phyloP scores from a whole-genome alignment of 2,329 filamentous ascomycete genomes.

The Colletotrichum simmondsii region DNA sequence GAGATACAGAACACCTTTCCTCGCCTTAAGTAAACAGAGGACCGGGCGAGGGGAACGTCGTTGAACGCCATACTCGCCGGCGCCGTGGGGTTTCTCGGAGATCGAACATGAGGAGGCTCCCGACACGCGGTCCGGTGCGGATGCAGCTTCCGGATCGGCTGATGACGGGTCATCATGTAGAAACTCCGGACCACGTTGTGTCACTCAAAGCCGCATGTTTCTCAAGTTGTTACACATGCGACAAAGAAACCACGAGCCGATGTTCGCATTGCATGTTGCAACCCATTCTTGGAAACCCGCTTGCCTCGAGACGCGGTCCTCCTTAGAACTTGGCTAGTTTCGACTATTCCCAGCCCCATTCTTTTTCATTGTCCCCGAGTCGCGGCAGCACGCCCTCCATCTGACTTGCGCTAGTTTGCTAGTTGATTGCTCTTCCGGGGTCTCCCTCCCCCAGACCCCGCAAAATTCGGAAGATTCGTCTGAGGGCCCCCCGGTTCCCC shows the following conservation, averaged over 20 bases:
- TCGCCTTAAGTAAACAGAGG: neutral
- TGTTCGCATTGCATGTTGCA: too few relatives aligned
- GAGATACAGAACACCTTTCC: neutral
- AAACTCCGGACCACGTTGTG: neutral
- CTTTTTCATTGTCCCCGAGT: neutral
- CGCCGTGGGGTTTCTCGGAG: neutral
- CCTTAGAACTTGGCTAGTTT: neutral
- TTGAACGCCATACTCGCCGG: neutral
- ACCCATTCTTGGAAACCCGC: too few relatives aligned
- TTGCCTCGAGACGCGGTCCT: slow-evolving; percentile 11
- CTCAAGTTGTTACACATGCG: neutral
- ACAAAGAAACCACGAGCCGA: neutral
- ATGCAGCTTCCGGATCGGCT: neutral
- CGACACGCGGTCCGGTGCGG: neutral
- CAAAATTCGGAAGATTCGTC: slow-evolving; percentile 14
- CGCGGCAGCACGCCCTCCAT: neutral
- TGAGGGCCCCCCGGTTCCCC: slow-evolving; percentile 24
- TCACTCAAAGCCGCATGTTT: too few relatives aligned
- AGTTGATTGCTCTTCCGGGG: neutral
- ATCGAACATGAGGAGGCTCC: too few relatives aligned
- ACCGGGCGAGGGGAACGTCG: neutral
- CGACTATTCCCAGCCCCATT: neutral
- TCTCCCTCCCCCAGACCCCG: slow-evolving; percentile 22
- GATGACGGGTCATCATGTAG: neutral
- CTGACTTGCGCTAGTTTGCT: neutral